Evolutionary conservation across 768 basidiomycete genomes (phyloP), one percentile per base, ranked within the genome.

Genomic region (Hortiboletus campestris): DNA sequence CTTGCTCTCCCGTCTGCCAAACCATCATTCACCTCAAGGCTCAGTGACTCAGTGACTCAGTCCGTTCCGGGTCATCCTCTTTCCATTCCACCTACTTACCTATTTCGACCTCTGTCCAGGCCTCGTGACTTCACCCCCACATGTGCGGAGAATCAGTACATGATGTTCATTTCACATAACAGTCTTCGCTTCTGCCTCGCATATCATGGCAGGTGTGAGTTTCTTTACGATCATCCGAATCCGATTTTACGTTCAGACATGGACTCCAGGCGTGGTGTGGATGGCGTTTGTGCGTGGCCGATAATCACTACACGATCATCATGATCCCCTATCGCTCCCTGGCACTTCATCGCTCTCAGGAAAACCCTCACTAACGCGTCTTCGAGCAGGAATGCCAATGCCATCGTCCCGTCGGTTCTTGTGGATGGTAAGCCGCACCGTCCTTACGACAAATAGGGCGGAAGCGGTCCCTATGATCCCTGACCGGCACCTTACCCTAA

Each of bases 101-200:
- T 49, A 46, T 62, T 50, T 46, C 36, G 57, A 68, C 52, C 22
- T 49, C 25, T 7, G 22, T 36, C 49, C 14, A 53, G 34, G 0
- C 53, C 61, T 51, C 63, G 52, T 69, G 64, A 61, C 62, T 49
- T 29, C 57, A 56, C 70, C 65, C 25, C 67, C 70, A 58, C 65
- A 59, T 46, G 61, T 52, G 68, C 55, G 60, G 65, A 68, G 70
- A 58, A 69, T 69, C 67, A 59, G 59, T 35, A 14, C 51, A 53
- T 47, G 31, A 49, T 46, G 19, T 19, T 60, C 63, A 67, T 67
- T 62, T 60, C 63, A 56, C 56, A 49, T 10, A 56, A 43, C 46
- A 60, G 56, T 53, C 51, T 49, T 68, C 47, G 57, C 56, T 63
- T 58, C 52, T 58, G 50, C 60, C 63, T 64, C 55, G 60, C 65